Evolutionary conservation across 2,329 filamentous ascomycete species (phyloP).

Genomic region (Phyllosticta ampelicida): DNA sequence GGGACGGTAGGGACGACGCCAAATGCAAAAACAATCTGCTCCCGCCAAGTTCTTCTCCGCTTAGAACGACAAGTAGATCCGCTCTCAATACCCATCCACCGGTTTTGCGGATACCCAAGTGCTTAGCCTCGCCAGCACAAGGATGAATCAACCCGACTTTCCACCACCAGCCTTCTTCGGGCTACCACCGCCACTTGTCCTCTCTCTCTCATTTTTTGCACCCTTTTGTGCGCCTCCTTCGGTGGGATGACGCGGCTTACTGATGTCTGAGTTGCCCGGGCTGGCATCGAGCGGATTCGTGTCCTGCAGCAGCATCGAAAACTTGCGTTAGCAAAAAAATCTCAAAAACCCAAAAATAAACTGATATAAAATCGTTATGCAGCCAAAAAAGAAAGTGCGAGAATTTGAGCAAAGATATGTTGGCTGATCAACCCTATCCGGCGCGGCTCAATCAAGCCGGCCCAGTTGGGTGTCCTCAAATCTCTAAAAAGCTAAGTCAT

Average conservation of each 20-base stretch:
- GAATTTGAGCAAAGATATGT: no score
- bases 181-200: conserved; percentile 26
- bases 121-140: not conserved
- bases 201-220: conserved; percentile 24
- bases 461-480: not conserved
- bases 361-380: no score
- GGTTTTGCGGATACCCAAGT: not conserved
- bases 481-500: conserved; percentile 6
- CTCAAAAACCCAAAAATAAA: not conserved
- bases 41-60: no score
- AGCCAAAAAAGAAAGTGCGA: no score
- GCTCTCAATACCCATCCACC: no score
- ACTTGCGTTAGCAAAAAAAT: not conserved
- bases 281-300: conserved; percentile 48
- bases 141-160: not conserved
- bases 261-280: conserved; percentile 50
- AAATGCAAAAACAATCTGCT: no score
- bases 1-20: no score
- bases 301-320: conserved; percentile 12
- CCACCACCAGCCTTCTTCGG: conserved; percentile 5
- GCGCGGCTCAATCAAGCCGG: no score
- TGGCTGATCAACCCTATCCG: no score
- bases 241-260: conserved; percentile 34
- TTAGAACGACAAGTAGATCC: no score
- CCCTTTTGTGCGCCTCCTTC: conserved; percentile 33